phyloP scores from a whole-genome alignment of 2,329 filamentous ascomycete genomes.

The Fusarium tricinctum region DNA sequence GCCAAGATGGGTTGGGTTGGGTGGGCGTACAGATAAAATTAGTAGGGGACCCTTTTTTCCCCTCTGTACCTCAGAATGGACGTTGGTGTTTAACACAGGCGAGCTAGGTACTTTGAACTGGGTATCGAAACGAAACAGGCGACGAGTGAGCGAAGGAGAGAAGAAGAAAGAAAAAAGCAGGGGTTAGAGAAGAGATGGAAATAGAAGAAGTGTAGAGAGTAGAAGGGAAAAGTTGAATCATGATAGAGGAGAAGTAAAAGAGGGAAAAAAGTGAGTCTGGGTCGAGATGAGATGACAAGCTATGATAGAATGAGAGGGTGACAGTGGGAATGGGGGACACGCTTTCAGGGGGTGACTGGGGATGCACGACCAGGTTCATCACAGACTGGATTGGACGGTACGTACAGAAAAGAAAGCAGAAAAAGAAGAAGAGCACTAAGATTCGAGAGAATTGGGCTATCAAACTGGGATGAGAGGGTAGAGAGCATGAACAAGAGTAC shows the following conservation, averaged over 20 bases:
- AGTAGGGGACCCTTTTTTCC: slow-evolving; percentile 40
- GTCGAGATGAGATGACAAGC: slow-evolving; percentile 39
- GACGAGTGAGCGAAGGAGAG: slow-evolving; percentile 11
- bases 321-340: slow-evolving; percentile 40
- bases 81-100: slow-evolving; percentile 21
- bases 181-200: slow-evolving; percentile 26
- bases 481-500: slow-evolving; percentile 38
- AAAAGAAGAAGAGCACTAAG: slow-evolving; percentile 38
- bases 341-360: slow-evolving; percentile 45
- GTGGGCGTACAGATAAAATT: slow-evolving; percentile 43
- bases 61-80: slow-evolving; percentile 29
- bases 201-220: slow-evolving; percentile 12
- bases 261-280: slow-evolving; percentile 25
- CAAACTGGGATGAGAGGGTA: slow-evolving; percentile 29
- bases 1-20: slow-evolving; percentile 26
- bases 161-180: slow-evolving; percentile 5
- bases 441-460: slow-evolving; percentile 40
- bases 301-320: slow-evolving; percentile 34
- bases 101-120: slow-evolving; percentile 10
- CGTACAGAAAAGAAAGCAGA: slow-evolving; percentile 16
- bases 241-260: slow-evolving; percentile 34
- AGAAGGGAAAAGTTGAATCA: slow-evolving; percentile 18
- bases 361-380: slow-evolving; percentile 44
- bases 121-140: slow-evolving; percentile 43
- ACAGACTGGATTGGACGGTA: slow-evolving; percentile 23